These are phyloP conservation scores for Metarhizium robertsii DNA, from an alignment of 2,329 filamentous ascomycete species.

Conservation along the genomic window DNA sequence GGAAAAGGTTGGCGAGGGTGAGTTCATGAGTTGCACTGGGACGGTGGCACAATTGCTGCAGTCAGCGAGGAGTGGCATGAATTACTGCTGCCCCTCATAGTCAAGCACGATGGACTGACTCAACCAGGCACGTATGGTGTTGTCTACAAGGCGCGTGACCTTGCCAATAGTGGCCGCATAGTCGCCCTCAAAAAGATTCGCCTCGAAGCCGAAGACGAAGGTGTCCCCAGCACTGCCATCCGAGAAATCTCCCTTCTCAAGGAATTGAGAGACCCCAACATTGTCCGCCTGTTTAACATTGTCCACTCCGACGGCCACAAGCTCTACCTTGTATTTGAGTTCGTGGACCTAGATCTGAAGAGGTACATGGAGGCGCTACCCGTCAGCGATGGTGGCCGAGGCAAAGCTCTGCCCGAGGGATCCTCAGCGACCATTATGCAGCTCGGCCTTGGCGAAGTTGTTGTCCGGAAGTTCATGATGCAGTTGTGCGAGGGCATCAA, in stretches of 20 bases:
- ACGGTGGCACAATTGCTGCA: neutral
- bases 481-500: conserved; percentile 76
- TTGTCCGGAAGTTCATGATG: conserved; percentile 90
- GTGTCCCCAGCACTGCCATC: conserved; percentile 85
- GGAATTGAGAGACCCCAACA: conserved; percentile 88
- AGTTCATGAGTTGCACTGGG: conserved; percentile 15
- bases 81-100: neutral
- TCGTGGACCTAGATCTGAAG: conserved; percentile 84
- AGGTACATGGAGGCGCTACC: conserved; percentile 94
- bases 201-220: conserved; percentile 89
- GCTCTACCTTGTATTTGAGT: conserved; percentile 88
- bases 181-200: conserved; percentile 94
- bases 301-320: conserved; percentile 93
- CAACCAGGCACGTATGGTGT: conserved; percentile 82
- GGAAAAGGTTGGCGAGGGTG: conserved; percentile 94
- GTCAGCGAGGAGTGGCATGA: neutral
- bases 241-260: conserved; percentile 91
- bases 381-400: conserved; percentile 73
- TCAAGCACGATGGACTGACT: neutral
- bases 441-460: conserved; percentile 65
- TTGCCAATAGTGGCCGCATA: conserved; percentile 72
- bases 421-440: conserved; percentile 53
- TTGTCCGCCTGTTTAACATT: conserved; percentile 81
- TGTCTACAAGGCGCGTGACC: conserved; percentile 87
- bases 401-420: conserved; percentile 76